Percentiles rank a stretch among this genome's conserved stretches.
phyloP scores from a whole-genome alignment of 345 rosid genomes.

The Moricandia moricandioides region DNA sequence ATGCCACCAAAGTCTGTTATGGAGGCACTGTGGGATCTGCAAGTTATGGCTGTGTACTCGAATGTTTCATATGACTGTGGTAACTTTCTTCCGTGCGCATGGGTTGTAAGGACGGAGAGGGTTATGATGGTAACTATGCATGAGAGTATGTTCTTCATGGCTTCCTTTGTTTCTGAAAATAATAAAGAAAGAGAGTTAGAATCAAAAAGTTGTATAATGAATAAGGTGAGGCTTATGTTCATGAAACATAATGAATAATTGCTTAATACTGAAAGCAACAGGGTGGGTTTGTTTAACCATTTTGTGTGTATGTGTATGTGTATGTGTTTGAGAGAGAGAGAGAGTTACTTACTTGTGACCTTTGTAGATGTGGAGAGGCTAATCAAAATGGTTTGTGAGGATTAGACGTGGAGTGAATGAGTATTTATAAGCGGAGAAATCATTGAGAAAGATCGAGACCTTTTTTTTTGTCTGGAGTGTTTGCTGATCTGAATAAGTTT shows the following conservation, averaged over 20 bases:
- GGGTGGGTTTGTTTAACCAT: not conserved
- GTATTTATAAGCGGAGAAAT: constrained; percentile 30
- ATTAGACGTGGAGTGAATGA: constrained; percentile 7
- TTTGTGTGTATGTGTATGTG: not conserved
- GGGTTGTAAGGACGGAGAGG: not conserved
- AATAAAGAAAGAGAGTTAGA: not conserved
- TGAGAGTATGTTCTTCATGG: constrained; percentile 28
- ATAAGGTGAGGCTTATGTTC: not conserved
- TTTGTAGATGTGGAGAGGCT: constrained; percentile 19
- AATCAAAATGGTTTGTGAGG: constrained; percentile 18
- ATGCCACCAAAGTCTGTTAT: constrained; percentile 87
- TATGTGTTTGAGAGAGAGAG: constrained; percentile 2
- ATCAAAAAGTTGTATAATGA: not conserved
- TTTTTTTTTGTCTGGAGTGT: constrained; percentile 16
- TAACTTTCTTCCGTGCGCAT: not conserved
- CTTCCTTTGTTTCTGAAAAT: not conserved
- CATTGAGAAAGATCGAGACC: not conserved
- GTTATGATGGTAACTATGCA: constrained; percentile 16
- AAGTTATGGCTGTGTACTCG: constrained; percentile 69
- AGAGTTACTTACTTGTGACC: constrained; percentile 13
- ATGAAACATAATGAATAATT: constrained; percentile 1
- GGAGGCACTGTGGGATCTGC: constrained; percentile 78
- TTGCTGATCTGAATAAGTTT: constrained; percentile 2
- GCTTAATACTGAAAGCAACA: not conserved
- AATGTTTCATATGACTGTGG: constrained; percentile 35